phyloP scores from a whole-genome alignment of 345 rosid genomes.

The Mangifera indica region DNA sequence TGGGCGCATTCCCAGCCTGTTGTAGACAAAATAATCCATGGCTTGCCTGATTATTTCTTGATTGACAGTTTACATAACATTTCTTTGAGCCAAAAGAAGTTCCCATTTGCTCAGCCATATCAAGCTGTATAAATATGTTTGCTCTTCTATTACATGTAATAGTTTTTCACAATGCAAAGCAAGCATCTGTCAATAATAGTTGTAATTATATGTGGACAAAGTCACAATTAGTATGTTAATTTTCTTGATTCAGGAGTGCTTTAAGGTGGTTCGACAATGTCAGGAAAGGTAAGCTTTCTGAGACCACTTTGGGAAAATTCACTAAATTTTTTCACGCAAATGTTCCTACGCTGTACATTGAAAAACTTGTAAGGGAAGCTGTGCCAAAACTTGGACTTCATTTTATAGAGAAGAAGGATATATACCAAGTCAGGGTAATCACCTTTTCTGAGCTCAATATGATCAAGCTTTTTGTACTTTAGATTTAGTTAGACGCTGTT shows the following conservation, averaged over 20 bases:
- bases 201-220: neutral
- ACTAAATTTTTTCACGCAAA: conserved; percentile 35
- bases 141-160: no score
- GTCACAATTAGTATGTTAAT: neutral
- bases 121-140: no score
- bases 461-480: neutral
- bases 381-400: conserved; percentile 38
- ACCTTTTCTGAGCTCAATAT: neutral
- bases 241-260: conserved; percentile 29
- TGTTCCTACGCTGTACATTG: conserved; percentile 41
- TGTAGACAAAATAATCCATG: no score
- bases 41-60: no score
- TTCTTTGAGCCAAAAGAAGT: no score
- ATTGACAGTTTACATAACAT: no score
- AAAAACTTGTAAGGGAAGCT: conserved; percentile 32
- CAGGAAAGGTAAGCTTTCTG: conserved; percentile 24
- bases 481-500: neutral
- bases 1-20: no score
- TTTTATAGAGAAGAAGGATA: conserved; percentile 41
- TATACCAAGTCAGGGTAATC: conserved; percentile 54
- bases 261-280: conserved; percentile 17
- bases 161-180: neutral
- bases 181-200: neutral
- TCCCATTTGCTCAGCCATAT: no score
- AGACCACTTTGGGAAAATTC: conserved; percentile 26